phyloP scores from a whole-genome alignment of 495 filamentous ascomycete species.

The Penicillium cosmopolitanum region DNA sequence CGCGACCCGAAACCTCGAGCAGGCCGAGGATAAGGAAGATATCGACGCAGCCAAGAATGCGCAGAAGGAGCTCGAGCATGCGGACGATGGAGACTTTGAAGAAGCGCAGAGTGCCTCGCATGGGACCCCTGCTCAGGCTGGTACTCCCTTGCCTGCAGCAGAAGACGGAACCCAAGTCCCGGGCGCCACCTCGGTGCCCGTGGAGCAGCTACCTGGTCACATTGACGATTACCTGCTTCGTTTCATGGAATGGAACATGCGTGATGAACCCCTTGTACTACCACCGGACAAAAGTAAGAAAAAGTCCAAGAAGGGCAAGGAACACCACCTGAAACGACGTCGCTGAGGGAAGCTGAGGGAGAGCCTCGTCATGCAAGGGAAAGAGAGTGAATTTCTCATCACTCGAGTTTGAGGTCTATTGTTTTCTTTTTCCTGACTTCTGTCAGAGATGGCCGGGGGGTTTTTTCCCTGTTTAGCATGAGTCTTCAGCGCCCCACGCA shows the following conservation, averaged over 20 bases:
- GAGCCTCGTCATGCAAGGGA: background rate
- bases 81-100: conserved; percentile 90
- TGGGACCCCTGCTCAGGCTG: conserved; percentile 37
- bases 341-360: conserved; percentile 26
- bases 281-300: conserved; percentile 83
- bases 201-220: conserved; percentile 48
- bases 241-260: conserved; percentile 75
- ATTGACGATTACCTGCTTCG: conserved; percentile 88
- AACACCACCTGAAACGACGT: conserved; percentile 55
- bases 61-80: conserved; percentile 82
- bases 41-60: conserved; percentile 83
- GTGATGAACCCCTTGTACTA: conserved; percentile 76
- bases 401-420: background rate
- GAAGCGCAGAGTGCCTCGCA: conserved; percentile 62
- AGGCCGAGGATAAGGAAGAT: conserved; percentile 92
- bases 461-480: conserved; percentile 4
- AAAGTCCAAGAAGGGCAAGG: conserved; percentile 73
- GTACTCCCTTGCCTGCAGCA: conserved; percentile 31
- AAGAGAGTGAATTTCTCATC: background rate
- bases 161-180: conserved; percentile 19
- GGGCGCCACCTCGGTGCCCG: conserved; percentile 12
- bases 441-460: conserved; percentile 1
- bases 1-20: conserved; percentile 70
- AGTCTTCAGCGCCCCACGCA: background rate
- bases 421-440: background rate